A percentile compares a stretch with the other conserved stretches of the same genome.
Conservation (phyloP, 352 stramenopile genomes). For the Plasmopara viticola region DNA sequence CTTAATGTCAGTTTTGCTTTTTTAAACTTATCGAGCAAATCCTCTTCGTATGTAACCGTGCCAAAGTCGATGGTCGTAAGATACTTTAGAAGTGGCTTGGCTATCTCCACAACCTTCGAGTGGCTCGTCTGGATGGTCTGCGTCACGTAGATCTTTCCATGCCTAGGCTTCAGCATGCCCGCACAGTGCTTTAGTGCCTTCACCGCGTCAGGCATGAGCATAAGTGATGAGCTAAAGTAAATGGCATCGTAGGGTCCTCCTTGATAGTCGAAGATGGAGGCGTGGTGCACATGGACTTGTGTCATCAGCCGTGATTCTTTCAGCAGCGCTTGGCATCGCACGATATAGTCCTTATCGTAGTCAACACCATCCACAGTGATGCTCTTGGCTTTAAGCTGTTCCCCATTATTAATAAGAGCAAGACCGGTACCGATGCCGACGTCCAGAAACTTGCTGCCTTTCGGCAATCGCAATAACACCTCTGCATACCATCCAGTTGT, state of each 20-base stretch:
- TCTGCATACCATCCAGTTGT: constrained; percentile 87
- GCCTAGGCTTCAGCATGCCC: constrained; percentile 52
- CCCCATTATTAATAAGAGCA: constrained; percentile 29
- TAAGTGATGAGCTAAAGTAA: constrained; percentile 91
- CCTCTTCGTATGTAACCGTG: constrained; percentile 76
- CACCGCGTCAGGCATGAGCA: constrained; percentile 87
- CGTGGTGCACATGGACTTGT: constrained; percentile 2
- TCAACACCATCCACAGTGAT: constrained; percentile 84
- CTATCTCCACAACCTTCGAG: constrained; percentile 56
- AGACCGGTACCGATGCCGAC: constrained; percentile 85
- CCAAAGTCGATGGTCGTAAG: constrained; percentile 92
- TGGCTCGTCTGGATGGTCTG: constrained; percentile 87
- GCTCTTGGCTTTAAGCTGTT: constrained; percentile 57
- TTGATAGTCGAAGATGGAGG: constrained; percentile 75
- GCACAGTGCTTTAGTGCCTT: constrained; percentile 64
- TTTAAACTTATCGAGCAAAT: constrained; percentile 44
- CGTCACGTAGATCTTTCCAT: constrained; percentile 81
- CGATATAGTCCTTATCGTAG: constrained; percentile 86
- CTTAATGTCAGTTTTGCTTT: too few relatives aligned
- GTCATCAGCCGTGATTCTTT: too few relatives aligned
- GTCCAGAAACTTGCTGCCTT: constrained; percentile 69
- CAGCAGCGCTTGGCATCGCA: constrained; percentile 38
- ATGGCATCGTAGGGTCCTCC: constrained; percentile 77
- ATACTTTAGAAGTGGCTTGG: constrained; percentile 90
- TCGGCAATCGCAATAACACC: constrained; percentile 59